Evolutionary conservation across 345 rosid species (phyloP), one percentile per base, ranked within the genome.

Genomic region (Alliaria petiolata): DNA sequence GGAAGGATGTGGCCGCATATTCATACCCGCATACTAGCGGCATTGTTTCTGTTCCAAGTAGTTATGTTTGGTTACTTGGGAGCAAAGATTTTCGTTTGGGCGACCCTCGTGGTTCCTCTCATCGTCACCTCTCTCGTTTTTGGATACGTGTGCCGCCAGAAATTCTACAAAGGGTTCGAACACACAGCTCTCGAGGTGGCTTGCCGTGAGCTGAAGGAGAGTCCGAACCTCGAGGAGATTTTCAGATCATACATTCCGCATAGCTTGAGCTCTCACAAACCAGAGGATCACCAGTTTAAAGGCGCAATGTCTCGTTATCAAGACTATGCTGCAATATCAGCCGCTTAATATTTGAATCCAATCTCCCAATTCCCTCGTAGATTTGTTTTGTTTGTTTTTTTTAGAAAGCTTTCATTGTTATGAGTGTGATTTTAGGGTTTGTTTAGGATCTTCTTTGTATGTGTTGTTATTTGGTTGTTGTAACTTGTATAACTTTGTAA

Each of bases 1-100:
- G 97, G 97, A 72, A 82, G 88, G 74, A 93, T 93, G 92, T 93
- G 98, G 97, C 98, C 98, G 3, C 98, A 91, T 86, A 82, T 93
- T 50, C 86, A n/a, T n/a, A 87, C 64, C 1, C 85, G 97, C 0
- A 62, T 91, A 19, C 34, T 91, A 1, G 97, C 92, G 9, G 69
- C 95, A 0, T 81, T 91, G 66, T 36, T 91, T 20, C 44, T 93
- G 43, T 93, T 74, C 85, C 98, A 93, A 83, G 68, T 85, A n/a
- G 80, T 88, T 22, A 93, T 85, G 89, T 49, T 79, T 31, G 97
- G 96, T 68, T 93, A 79, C 84, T 59, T 93, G 4, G 91, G 83
- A 17, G 61, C 63, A 36, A 87, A 85, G 85, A 15, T 42, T 25
- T 93, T 93, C 76, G 3, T 39, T 7, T 86, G 68, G 39, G 40